Evolutionary conservation across 495 filamentous ascomycete genomes (phyloP), one percentile per base, ranked within the genome.

Genomic region (Penicillium dipodomyicola): DNA sequence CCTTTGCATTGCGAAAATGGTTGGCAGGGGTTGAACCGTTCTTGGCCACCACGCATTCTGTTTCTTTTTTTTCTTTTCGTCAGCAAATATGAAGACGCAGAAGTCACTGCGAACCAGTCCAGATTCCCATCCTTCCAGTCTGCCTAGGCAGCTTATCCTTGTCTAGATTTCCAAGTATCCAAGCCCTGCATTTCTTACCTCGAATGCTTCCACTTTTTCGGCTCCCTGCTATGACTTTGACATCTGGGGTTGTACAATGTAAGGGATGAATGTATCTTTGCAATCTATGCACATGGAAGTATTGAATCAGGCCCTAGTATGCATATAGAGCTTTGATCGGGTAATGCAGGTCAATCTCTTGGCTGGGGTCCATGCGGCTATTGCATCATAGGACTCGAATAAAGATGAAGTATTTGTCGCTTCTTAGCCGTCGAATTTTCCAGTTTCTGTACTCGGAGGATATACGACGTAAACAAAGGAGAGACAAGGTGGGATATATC

Each of bases 1-100:
- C 55, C 37, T 48, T 62, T 66, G 65, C 65, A 68, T 68, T 66
- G 63, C 63, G 65, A 39, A 46, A 29, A 62, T 66, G 56, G 62
- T 58, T 47, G 50, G 45, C 59, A 61, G 61, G 59, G 48, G 49
- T 33, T 60, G 51, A 62, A 57, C 60, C 54, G 56, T 62, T 46
- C 44, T 61, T 64, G 61, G 60, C 52, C 58, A 29, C 62, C 41
- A 56, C 48, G 59, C 59, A 60, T 51, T 12, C 55, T 45, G 35
- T 52, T 51, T 59, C 27, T 55, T 35, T 32, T 56, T 60, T 58
- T 60, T 47, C 27, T 50, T 53, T 17, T 48, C 29, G 45, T 60
- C 58, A 55, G 57, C 63, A 65, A 67, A 67, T 67, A 67, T 60
- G 59, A 62, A 60, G 61, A 60, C 43, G 43, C 64, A 48, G 55